Conservation (phyloP, 2,329 filamentous ascomycete species). For the Fusarium verticillioides region DNA sequence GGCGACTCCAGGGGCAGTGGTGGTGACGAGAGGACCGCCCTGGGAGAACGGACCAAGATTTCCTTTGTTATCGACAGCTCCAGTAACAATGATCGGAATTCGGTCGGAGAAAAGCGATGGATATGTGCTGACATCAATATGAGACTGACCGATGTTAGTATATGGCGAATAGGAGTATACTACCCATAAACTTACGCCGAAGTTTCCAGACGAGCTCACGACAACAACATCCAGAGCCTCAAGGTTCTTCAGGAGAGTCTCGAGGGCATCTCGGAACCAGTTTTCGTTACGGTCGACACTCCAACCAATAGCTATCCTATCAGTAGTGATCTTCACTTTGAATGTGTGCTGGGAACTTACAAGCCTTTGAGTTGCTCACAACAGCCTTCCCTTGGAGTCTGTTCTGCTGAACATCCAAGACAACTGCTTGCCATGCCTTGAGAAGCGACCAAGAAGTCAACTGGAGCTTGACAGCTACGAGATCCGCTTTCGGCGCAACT, state of each 20-base stretch:
- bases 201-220: neutral
- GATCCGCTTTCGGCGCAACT: neutral
- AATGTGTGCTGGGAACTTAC: neutral
- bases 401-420: neutral
- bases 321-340: accelerated
- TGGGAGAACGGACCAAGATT: neutral
- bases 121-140: neutral
- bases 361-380: neutral
- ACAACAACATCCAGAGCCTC: neutral
- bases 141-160: neutral
- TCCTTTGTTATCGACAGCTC: neutral
- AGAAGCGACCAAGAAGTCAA: neutral
- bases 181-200: neutral
- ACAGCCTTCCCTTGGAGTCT: neutral
- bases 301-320: neutral
- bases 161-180: accelerated
- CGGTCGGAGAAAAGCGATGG: neutral
- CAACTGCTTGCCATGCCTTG: neutral
- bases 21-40: neutral
- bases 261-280: neutral
- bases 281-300: neutral
- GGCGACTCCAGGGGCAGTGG: neutral
- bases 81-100: neutral
- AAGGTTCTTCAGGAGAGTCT: neutral
- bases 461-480: neutral